Evolutionary conservation across 2,329 filamentous ascomycete species (phyloP).

Genomic region (Xylariaceae sp.): DNA sequence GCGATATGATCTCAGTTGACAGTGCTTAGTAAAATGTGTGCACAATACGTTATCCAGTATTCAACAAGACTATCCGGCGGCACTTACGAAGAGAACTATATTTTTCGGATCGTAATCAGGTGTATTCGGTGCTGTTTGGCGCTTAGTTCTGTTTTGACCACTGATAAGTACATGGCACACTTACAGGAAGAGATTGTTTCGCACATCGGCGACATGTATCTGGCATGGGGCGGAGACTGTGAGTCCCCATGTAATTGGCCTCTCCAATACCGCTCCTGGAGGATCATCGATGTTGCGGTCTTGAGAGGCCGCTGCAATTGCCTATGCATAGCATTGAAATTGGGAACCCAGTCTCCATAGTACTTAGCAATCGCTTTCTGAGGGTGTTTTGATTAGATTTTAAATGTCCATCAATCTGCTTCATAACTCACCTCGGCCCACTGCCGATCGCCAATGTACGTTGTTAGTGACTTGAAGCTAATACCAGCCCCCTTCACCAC

Average conservation of each 20-base stretch:
- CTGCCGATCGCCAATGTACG: constrained; percentile 8
- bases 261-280: constrained; percentile 32
- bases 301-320: constrained; percentile 5
- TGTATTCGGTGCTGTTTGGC: constrained; percentile 5
- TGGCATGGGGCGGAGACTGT: constrained; percentile 27
- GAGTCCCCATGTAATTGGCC: constrained; percentile 30
- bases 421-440: constrained; percentile 24
- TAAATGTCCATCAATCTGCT: neutral
- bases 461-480: neutral
- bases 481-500: too few relatives aligned
- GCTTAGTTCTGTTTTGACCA: neutral
- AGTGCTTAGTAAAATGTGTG: neutral
- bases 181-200: constrained; percentile 25
- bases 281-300: constrained; percentile 22
- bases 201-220: constrained; percentile 35
- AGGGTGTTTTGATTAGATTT: neutral
- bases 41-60: neutral
- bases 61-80: neutral
- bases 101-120: constrained; percentile 10
- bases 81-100: constrained; percentile 24
- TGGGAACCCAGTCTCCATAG: constrained; percentile 19
- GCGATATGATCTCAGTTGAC: neutral
- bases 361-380: constrained; percentile 30
- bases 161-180: neutral
- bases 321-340: constrained; percentile 6